phyloP scores from a whole-genome alignment of 106 monocot species.

The Dendrobium catenatum region DNA sequence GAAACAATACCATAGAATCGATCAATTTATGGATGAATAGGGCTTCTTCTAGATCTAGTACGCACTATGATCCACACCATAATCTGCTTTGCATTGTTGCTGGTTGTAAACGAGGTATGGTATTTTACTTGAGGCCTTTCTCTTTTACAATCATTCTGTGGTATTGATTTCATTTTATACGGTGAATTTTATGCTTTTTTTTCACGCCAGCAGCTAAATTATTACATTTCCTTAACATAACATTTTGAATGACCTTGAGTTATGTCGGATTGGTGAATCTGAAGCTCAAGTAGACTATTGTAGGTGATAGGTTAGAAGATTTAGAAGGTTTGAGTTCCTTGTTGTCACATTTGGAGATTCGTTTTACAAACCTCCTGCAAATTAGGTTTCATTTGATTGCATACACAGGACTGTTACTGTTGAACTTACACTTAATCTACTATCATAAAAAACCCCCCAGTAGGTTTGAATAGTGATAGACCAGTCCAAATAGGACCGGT shows the following conservation, averaged over 20 bases:
- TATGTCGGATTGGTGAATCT: not conserved
- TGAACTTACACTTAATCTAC: too few species aligned
- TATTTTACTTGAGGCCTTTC: not conserved
- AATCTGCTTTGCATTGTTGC: constrained; percentile 78
- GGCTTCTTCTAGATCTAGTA: constrained; percentile 72
- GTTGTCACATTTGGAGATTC: not conserved
- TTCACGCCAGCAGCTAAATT: not conserved
- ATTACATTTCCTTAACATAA: not conserved
- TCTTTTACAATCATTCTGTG: not conserved
- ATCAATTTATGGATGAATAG: constrained; percentile 98
- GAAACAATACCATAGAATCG: constrained; percentile 37
- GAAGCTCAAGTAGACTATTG: not conserved
- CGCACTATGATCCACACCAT: constrained; percentile 96
- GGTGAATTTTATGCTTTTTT: not conserved
- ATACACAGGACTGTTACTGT: not conserved
- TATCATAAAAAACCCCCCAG: too few species aligned
- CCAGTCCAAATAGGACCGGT: too few species aligned
- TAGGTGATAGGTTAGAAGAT: not conserved
- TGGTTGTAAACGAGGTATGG: constrained; percentile 78
- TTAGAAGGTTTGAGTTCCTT: not conserved
- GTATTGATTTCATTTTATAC: not conserved
- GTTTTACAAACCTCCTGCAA: not conserved
- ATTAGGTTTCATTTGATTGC: not conserved
- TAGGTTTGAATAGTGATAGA: too few species aligned
- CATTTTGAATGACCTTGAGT: not conserved